These are phyloP conservation scores for Fusarium sp. DNA, from an alignment of 2,329 filamentous ascomycete genomes.

Conservation along the genomic window DNA sequence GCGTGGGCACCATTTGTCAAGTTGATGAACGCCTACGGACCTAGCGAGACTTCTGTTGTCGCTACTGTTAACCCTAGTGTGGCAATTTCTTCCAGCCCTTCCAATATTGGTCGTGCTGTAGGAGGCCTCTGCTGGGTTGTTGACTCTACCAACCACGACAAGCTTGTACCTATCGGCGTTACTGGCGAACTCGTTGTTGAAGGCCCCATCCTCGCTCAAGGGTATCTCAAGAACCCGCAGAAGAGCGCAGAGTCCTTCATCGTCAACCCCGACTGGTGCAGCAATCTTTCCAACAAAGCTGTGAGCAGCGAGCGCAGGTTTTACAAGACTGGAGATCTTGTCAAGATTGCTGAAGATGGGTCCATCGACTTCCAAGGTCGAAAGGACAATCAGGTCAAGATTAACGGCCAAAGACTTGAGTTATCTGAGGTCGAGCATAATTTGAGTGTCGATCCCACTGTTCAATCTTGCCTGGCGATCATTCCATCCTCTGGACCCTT, in stretches of 20 bases:
- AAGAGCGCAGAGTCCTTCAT: constrained; percentile 51
- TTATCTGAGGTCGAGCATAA: constrained; percentile 50
- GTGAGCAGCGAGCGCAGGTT: constrained; percentile 7
- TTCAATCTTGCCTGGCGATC: constrained; percentile 27
- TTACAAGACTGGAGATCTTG: constrained; percentile 44
- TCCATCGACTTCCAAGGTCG: constrained; percentile 46
- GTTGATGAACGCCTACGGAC: constrained; percentile 42
- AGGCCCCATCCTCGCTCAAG: constrained; percentile 57
- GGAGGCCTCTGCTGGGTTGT: constrained; percentile 45
- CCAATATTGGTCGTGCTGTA: constrained; percentile 37
- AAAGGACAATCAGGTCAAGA: constrained; percentile 52
- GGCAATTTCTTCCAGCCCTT: constrained; percentile 7
- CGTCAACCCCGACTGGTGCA: constrained; percentile 28
- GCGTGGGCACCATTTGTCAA: constrained; percentile 30
- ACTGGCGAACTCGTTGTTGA: constrained; percentile 55
- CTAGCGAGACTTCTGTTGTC: constrained; percentile 39
- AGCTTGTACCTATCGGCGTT: constrained; percentile 46
- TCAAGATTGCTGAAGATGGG: constrained; percentile 39
- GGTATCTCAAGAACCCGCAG: constrained; percentile 59
- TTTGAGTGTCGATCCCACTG: constrained; percentile 12
- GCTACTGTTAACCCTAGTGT: constrained; percentile 24
- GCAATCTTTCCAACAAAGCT: neutral
- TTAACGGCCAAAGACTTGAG: constrained; percentile 52
- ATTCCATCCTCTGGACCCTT: constrained; percentile 16
- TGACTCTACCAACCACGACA: constrained; percentile 40